Conservation (phyloP, 2,329 filamentous ascomycete genomes). For the Decorospora gaudefroyi region DNA sequence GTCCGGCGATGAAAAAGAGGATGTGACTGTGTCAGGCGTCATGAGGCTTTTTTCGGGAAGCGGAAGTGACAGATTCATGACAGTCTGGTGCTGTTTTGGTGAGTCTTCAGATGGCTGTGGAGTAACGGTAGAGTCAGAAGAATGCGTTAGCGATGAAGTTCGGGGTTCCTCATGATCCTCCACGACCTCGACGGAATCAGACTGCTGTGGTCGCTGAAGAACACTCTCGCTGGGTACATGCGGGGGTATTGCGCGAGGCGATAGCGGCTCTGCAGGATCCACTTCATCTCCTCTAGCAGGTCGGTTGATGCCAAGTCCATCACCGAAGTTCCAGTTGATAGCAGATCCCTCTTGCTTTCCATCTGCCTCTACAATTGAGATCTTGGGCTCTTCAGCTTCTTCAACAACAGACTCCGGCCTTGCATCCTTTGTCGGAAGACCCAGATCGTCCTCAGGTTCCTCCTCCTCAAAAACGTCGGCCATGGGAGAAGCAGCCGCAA, state of each 20-base stretch:
- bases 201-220: conserved; percentile 22
- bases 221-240: conserved; percentile 9
- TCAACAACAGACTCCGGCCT: conserved; percentile 23
- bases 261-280: conserved; percentile 28
- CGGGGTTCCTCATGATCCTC: conserved; percentile 55
- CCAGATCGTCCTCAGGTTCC: conserved; percentile 63
- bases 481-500: conserved; percentile 73
- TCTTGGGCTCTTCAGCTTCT: conserved; percentile 49
- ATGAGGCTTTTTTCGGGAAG: conserved; percentile 57
- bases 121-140: conserved; percentile 56
- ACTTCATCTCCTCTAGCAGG: conserved; percentile 15
- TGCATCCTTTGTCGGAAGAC: conserved; percentile 13
- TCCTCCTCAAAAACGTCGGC: conserved; percentile 87
- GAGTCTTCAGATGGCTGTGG: conserved; percentile 38
- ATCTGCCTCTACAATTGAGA: conserved; percentile 54
- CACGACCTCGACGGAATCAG: conserved; percentile 51
- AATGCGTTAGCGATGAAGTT: conserved; percentile 55
- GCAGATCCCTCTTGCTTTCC: conserved; percentile 44
- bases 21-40: conserved; percentile 67
- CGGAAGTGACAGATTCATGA: conserved; percentile 47
- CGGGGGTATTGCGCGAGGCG: conserved; percentile 31
- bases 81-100: conserved; percentile 44
- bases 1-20: conserved; percentile 66
- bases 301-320: conserved; percentile 46
- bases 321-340: conserved; percentile 53